Evolutionary conservation across 108 stramenopile species (phyloP), one percentile per base, ranked within the genome.

Genomic region (Schizochytrium sp.): DNA sequence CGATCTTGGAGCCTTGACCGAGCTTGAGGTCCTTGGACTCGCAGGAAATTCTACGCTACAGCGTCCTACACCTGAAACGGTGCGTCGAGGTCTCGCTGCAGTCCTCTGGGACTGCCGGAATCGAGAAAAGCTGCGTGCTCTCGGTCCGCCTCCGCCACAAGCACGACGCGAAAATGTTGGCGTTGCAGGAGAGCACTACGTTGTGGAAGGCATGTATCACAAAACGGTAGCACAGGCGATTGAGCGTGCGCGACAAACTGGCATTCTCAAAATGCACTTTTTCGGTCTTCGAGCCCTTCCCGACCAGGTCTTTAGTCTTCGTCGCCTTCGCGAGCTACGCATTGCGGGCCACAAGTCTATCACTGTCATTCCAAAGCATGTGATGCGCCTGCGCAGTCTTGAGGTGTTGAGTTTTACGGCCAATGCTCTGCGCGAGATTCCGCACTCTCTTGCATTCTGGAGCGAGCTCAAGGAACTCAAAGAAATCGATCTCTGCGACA

Each of bases 191-290:
- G 76, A 83, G 51, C 76, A 83, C 3, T 0, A 3, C 25, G 76
- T 83, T 8, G 51, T 83, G n/a, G 76, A 83, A 34, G 76, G 76
- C 51, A 25, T 53, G 28, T 83, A 83, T 34, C 76, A 83, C 23
- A 83, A 53, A 28, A 53, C 44, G 45, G n/a, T 83, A 23, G 45
- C 45, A 16, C 48, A 25, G 76, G 51, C n/a, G 18, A 25, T 83
- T 6, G 76, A 83, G 45, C 45, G 76, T 12, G 76, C 76, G 76
- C 48, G 51, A 23, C n/a, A 25, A 6, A 83, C 76, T 8, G 76
- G 76, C 51, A 83, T 83, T 83, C 76, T 83, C 51, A 83, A 83
- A 53, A 21, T 83, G 23, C 76, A 83, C 51, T 83, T 83, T 53
- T 53, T 53, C 16, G 51, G 51, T 6, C 76, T 83, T 21, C 45